Base-by-base conservation (phyloP, 2,329 filamentous ascomycete genomes). In the Pseudocercospora cruenta region DNA sequence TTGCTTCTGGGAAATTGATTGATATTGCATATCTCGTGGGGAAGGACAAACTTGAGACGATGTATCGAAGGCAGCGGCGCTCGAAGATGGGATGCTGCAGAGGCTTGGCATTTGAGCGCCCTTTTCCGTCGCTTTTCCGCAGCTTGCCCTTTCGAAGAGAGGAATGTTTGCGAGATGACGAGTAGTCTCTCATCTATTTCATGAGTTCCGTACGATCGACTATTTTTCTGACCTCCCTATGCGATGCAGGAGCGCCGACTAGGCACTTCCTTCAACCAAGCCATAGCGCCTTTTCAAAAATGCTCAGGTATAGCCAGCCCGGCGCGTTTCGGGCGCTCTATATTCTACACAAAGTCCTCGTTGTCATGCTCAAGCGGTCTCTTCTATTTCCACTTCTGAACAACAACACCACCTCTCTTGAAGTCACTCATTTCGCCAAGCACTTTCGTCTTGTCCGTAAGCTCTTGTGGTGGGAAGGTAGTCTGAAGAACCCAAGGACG, bases 391-490 rank as follows among this genome's bases (percentile, higher is more conserved):
- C 84, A 86, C 75, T 85, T 86, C 74, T 86, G 84, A 65, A 86
- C 83, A 36, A 86, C 81, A n/a, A 84, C 82, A 1, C 83, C 84
- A 24, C 84, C 84, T 14, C 83, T 78, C 79, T 83, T 83, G 72
- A 84, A 82, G 66, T 84, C 82, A 2, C 76, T 67, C 75, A 84
- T 78, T 60, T 84, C 84, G 49, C 80, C 83, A 67, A 82, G 72
- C 63, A 75, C 80, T 69, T 76, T 78, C 55, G 76, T 73, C 78
- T 89, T 89, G 73, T 95, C 91, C 1, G 85, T 88, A 69, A 94
- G 86, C 62, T 94, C 90, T 80, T 92, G 93, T 74, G 88, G 92
- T 4, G 92, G 92, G 78, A 95, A 95, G 0, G 91, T 94, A 0
- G 92, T 95, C 69, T 90, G 91, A 51, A 96, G 82, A 2, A 92